These are phyloP conservation scores for Sclerotinia minor DNA, from an alignment of 2,329 filamentous ascomycete species.

Conservation along the genomic window DNA sequence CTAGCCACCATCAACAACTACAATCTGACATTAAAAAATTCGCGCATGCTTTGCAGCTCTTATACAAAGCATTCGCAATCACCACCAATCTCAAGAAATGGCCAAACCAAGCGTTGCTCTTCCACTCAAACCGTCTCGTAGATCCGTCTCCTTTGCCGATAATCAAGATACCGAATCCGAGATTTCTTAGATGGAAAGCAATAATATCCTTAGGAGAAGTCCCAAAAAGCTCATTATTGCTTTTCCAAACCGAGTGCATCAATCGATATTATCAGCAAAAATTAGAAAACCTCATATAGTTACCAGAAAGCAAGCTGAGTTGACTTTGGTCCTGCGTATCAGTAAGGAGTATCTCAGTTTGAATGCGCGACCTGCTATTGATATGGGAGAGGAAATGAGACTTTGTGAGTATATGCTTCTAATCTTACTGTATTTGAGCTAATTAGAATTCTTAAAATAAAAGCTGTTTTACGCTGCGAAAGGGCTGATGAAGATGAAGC, in stretches of 20 bases:
- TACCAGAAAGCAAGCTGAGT: background rate
- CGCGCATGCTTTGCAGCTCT: background rate
- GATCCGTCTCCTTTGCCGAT: background rate
- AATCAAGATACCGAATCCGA: background rate
- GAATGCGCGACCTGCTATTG: background rate
- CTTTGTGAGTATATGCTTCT: slow-evolving; percentile 8
- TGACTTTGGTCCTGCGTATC: background rate
- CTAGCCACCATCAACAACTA: background rate
- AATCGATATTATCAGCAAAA: background rate
- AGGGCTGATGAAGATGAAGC: background rate
- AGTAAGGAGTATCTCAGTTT: background rate
- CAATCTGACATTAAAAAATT: background rate
- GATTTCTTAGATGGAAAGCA: background rate
- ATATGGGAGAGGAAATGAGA: slow-evolving; percentile 14
- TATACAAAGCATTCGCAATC: background rate
- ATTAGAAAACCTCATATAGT: background rate
- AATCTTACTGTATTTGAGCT: background rate
- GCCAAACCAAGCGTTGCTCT: background rate
- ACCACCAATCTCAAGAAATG: background rate
- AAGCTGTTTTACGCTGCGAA: background rate
- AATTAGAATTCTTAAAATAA: background rate
- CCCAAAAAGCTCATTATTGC: background rate
- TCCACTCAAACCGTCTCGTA: background rate
- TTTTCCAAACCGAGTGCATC: background rate
- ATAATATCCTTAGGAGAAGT: background rate